A percentile compares a stretch with the other conserved stretches of the same genome.
phyloP scores from a whole-genome alignment of 2,329 filamentous ascomycete species.

The Pseudogymnoascus sp. region DNA sequence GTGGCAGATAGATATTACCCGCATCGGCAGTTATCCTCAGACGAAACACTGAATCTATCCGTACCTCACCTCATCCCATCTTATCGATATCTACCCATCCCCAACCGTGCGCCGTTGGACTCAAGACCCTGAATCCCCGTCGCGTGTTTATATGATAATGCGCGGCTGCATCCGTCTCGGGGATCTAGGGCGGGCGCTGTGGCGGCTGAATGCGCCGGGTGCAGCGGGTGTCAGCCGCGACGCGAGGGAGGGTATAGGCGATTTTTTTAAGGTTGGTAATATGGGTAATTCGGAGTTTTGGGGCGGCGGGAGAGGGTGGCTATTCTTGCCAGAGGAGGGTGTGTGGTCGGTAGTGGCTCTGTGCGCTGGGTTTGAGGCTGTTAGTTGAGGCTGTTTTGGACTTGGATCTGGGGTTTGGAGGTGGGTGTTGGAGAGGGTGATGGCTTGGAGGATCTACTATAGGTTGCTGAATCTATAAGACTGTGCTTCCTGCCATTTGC shows the following conservation, averaged over 20 bases:
- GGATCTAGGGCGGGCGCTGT: neutral
- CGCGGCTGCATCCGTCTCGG: neutral
- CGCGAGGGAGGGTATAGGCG: neutral
- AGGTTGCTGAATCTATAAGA: neutral
- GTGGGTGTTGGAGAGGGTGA: neutral
- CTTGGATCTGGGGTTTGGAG: neutral
- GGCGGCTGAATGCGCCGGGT: slow-evolving; percentile 1
- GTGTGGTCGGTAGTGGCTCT: neutral
- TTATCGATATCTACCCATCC: neutral
- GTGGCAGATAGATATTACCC: slow-evolving; percentile 3
- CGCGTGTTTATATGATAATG: neutral
- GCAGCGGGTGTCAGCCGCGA: neutral
- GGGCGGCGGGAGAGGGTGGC: neutral
- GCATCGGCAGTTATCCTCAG: neutral
- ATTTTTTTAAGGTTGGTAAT: neutral
- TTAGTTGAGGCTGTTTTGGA: neutral
- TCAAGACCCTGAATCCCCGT: neutral
- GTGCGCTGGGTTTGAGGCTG: neutral
- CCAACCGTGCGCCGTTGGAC: neutral
- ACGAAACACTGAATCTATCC: neutral
- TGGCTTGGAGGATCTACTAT: neutral
- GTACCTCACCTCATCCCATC: neutral
- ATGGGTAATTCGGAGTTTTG: neutral
- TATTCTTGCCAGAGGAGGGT: neutral
- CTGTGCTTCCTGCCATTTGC: neutral